Evolutionary conservation across 176 grass and related monocot genomes (phyloP).

Genomic region (Juncus effusus): DNA sequence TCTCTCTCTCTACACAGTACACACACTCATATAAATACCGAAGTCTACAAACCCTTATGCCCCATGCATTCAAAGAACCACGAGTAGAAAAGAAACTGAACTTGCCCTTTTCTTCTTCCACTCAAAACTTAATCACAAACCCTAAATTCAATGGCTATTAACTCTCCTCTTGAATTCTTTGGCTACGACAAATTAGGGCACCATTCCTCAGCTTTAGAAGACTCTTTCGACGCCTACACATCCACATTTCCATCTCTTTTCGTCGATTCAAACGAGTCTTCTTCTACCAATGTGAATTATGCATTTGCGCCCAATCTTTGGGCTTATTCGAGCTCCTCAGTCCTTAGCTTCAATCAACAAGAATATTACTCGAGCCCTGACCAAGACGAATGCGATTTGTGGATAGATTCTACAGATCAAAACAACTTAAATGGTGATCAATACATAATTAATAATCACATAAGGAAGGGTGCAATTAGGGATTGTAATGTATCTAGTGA

Average conservation of each 20-base stretch:
- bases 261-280: constrained; percentile 11
- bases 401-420: constrained; percentile 17
- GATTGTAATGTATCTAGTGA: neutral
- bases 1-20: constrained; percentile 8
- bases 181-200: neutral
- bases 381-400: constrained; percentile 8
- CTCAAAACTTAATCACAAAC: neutral
- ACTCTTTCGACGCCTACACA: neutral
- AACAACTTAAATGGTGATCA: neutral
- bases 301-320: constrained; percentile 2
- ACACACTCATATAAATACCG: neutral
- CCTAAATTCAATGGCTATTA: constrained; percentile 6
- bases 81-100: neutral
- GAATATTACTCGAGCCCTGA: constrained; percentile 18
- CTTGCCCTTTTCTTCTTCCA: constrained; percentile 4
- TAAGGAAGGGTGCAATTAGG: constrained; percentile 6
- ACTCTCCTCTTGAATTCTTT: constrained; percentile 18
- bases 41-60: neutral
- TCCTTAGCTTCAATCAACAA: constrained; percentile 22
- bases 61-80: constrained; percentile 25
- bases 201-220: constrained; percentile 1
- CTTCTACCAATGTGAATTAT: neutral
- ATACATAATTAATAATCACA: neutral
- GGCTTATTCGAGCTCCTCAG: constrained; percentile 22
- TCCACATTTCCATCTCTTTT: neutral